Evolutionary conservation across 768 basidiomycete genomes (phyloP).

Genomic region (Amanita fuliginea): DNA sequence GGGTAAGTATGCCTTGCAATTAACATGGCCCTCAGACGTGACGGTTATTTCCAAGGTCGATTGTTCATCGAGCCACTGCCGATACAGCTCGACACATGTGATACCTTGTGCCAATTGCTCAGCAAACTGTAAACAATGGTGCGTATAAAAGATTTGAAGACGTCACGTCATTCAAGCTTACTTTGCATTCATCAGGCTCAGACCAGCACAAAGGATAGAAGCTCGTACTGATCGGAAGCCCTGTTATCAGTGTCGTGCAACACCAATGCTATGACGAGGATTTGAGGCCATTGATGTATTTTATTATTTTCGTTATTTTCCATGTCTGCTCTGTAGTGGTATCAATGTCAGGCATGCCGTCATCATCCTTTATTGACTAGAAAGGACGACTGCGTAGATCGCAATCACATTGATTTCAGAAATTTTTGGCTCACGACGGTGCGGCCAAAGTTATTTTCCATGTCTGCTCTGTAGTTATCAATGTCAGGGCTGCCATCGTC

Average conservation of each 20-base stretch:
- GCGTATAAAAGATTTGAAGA: conserved; percentile 3
- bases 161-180: not conserved
- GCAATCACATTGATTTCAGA: too few species aligned
- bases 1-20: conserved; percentile 8
- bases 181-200: conserved; percentile 13
- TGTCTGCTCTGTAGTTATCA: not conserved
- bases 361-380: not conserved
- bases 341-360: conserved; percentile 1
- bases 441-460: not conserved
- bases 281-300: not conserved
- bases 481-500: not conserved
- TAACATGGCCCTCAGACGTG: conserved; percentile 1
- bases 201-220: conserved; percentile 16
- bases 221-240: conserved; percentile 9
- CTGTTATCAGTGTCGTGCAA: conserved; percentile 10
- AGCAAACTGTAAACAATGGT: conserved; percentile 30
- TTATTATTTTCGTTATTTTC: not conserved
- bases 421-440: too few species aligned
- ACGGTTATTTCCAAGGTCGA: conserved; percentile 24
- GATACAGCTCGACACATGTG: conserved; percentile 29
- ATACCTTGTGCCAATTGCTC: conserved; percentile 23
- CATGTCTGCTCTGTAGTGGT: not conserved
- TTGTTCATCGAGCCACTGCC: conserved; percentile 26
- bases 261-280: not conserved
- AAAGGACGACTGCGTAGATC: not conserved